Base-by-base conservation (phyloP, 805 yeast species). In the Starmerella apicola region DNA sequence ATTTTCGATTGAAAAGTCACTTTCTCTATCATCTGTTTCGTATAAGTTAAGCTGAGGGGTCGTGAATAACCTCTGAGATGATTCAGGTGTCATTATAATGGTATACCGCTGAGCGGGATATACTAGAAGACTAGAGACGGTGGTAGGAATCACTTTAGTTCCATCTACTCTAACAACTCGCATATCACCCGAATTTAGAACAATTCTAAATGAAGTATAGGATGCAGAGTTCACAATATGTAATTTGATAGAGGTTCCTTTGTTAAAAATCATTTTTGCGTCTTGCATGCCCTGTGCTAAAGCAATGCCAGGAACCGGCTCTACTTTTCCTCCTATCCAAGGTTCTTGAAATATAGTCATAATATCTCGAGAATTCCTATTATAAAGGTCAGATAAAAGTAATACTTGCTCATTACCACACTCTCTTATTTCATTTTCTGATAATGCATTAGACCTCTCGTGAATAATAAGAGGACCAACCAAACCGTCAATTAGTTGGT, bases 81-180 rank as follows among this genome's bases (percentile, higher is more conserved):
- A 23, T 6, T 21, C 16, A 17, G 32, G 19, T 2, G 17, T 71
- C 15, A 84, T 61, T 46, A 83, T 61, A 1, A 82, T 78, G 29
- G 82, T 68, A 55, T 79, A 73, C 54, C 96, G 66, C 62, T 86
- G 95, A 8, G 88, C 95, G 17, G 80, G 84, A 0, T 88, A 69
- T 4, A 61, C 42, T 6, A 54, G 47, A 1, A 59, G 44, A 20
- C 46, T 51, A 18, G 51, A 50, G 10, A 52, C 45, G 1, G 34
- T 38, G 4, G 49, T 19, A 1, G 62, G 61, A 37, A 43, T 44
- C 3, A 53, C 44, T 8, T 43, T 40, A 5, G 54, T 50, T 2
- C 64, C 61, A 28, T 62, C 66, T 1, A 58, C 62, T 45, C 62
- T 66, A 4, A 62, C 46, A 10, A 59, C 50, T 17, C 48, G 37